Evolutionary conservation across 2,329 filamentous ascomycete species (phyloP).

Genomic region (Ophiocordyceps camponoti-saundersi): DNA sequence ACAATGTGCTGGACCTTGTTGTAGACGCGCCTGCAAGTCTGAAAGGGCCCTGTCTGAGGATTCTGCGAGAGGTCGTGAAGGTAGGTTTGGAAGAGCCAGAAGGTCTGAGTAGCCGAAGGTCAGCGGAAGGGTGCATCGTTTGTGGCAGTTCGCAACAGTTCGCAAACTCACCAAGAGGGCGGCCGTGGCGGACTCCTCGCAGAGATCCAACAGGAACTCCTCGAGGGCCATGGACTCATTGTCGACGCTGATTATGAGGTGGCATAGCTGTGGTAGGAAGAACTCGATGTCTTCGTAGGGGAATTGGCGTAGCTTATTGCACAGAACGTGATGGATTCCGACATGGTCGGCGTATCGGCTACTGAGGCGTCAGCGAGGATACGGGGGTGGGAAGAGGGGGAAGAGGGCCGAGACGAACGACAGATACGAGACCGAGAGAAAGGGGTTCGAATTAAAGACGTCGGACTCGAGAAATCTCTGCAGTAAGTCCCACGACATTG

Average conservation of each 20-base stretch:
- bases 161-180: slow-evolving; percentile 63
- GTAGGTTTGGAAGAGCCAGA: slow-evolving; percentile 83
- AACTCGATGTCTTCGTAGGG: slow-evolving; percentile 86
- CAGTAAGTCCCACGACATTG: slow-evolving; percentile 73
- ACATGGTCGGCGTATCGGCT: slow-evolving; percentile 82
- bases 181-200: slow-evolving; percentile 74
- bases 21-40: slow-evolving; percentile 68
- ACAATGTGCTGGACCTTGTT: slow-evolving; percentile 82
- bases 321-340: slow-evolving; percentile 77
- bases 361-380: slow-evolving; percentile 3
- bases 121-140: not conserved
- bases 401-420: slow-evolving; percentile 42
- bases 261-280: slow-evolving; percentile 76
- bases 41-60: slow-evolving; percentile 61
- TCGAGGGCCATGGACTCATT: slow-evolving; percentile 86
- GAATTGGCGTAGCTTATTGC: slow-evolving; percentile 76
- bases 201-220: slow-evolving; percentile 72
- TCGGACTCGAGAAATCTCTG: slow-evolving; percentile 86
- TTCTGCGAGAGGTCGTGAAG: slow-evolving; percentile 63
- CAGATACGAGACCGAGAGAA: slow-evolving; percentile 75
- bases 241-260: slow-evolving; percentile 73
- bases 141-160: not conserved
- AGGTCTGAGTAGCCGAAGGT: slow-evolving; percentile 39
- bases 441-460: slow-evolving; percentile 83
- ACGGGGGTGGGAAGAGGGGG: too few relatives aligned